These are phyloP conservation scores for Salvia splendens DNA, from an alignment of 257 asterid genomes.

Conservation along the genomic window DNA sequence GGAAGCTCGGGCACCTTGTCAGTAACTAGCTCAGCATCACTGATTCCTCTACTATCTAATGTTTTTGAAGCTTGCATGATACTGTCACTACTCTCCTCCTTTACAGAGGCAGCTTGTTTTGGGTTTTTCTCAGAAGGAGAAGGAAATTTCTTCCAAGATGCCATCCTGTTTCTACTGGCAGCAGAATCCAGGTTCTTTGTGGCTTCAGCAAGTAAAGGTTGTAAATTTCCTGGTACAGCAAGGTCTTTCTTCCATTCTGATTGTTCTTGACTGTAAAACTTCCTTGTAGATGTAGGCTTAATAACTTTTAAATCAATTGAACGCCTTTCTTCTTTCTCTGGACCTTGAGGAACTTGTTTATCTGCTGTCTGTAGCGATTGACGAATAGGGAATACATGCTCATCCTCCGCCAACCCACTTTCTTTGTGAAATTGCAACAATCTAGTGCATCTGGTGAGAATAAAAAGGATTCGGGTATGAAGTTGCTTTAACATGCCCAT, in stretches of 20 bases:
- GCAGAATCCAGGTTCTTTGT: slow-evolving; percentile 48
- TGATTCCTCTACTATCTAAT: slow-evolving; percentile 43
- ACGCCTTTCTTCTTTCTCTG: slow-evolving; percentile 46
- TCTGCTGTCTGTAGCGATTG: slow-evolving; percentile 86
- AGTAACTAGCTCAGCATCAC: slow-evolving; percentile 62
- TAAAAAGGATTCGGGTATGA: slow-evolving; percentile 97
- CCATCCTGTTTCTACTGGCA: slow-evolving; percentile 70
- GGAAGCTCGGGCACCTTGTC: slow-evolving; percentile 58
- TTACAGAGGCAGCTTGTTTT: slow-evolving; percentile 52
- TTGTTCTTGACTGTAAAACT: slow-evolving; percentile 92
- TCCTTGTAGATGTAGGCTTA: slow-evolving; percentile 57
- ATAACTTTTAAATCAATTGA: slow-evolving; percentile 49
- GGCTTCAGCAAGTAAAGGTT: slow-evolving; percentile 48
- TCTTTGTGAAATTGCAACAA: slow-evolving; percentile 96
- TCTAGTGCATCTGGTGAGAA: slow-evolving; percentile 96
- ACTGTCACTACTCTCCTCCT: slow-evolving; percentile 56
- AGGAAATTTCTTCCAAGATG: slow-evolving; percentile 91
- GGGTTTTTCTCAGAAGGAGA: slow-evolving; percentile 71
- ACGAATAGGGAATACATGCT: slow-evolving; percentile 65
- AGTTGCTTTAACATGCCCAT: slow-evolving; percentile 90
- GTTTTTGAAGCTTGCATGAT: slow-evolving; percentile 51
- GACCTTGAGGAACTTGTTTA: slow-evolving; percentile 45
- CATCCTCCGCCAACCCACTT: slow-evolving; percentile 91
- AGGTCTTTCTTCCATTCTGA: slow-evolving; percentile 67
- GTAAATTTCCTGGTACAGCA: slow-evolving; percentile 48